A percentile compares a stretch with the other conserved stretches of the same genome.
These are phyloP conservation scores for Baeospora myosura DNA, from an alignment of 1,284 basidiomycete species.

Conservation along the genomic window DNA sequence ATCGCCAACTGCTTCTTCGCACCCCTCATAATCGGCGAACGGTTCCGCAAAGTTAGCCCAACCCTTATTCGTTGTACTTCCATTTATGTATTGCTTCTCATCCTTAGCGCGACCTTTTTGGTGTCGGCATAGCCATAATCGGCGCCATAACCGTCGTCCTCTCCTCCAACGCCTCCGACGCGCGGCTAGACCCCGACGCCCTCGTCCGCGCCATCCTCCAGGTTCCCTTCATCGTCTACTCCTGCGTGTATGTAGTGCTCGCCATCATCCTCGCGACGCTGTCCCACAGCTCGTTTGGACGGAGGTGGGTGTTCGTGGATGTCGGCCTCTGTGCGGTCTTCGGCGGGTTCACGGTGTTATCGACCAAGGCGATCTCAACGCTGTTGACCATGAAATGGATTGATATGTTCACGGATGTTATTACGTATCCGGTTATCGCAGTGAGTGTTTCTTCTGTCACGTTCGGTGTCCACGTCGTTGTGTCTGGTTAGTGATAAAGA, in stretches of 20 bases:
- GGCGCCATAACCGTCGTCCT: conserved; percentile 91
- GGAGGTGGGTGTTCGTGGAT: conserved; percentile 75
- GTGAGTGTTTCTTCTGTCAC: conserved; percentile 29
- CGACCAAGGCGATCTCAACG: conserved; percentile 89
- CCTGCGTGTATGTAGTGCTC: conserved; percentile 51
- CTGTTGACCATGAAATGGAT: conserved; percentile 74
- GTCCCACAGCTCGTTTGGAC: conserved; percentile 54
- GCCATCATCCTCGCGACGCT: conserved; percentile 54
- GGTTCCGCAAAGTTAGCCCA: conserved; percentile 55
- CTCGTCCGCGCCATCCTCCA: conserved; percentile 67
- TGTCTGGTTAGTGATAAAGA: conserved; percentile 10
- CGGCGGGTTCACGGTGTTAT: conserved; percentile 90
- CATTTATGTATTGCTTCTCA: conserved; percentile 12
- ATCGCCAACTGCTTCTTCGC: conserved; percentile 95
- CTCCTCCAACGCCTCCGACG: conserved; percentile 65
- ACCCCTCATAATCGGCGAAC: conserved; percentile 78
- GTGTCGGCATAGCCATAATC: conserved; percentile 75
- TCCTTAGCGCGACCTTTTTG: conserved; percentile 72
- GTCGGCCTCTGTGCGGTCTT: conserved; percentile 85
- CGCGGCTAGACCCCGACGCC: conserved; percentile 61
- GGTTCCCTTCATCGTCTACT: conserved; percentile 69
- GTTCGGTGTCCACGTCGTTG: not conserved
- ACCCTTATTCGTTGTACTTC: conserved; percentile 3
- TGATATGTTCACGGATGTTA: conserved; percentile 67
- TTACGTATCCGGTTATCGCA: conserved; percentile 69